These are phyloP conservation scores for Podila horticola DNA, from an alignment of 192 early-diverging fungal genomes.

Conservation along the genomic window DNA sequence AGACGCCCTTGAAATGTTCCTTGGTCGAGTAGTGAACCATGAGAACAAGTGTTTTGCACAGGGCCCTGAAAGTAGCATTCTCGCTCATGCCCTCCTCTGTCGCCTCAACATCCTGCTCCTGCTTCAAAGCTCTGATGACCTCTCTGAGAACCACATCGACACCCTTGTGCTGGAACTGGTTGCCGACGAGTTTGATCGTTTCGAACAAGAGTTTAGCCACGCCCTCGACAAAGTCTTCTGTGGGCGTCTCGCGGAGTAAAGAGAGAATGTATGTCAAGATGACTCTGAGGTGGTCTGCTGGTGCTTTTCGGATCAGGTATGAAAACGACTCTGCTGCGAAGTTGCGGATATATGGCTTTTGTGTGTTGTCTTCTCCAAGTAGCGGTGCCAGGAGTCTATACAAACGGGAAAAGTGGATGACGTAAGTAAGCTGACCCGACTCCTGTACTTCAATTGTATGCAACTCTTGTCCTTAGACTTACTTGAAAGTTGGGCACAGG, in stretches of 20 bases:
- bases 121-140: constrained; percentile 43
- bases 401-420: neutral
- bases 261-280: constrained; percentile 75
- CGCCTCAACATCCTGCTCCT: constrained; percentile 33
- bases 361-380: constrained; percentile 70
- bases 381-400: constrained; percentile 75
- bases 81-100: constrained; percentile 33
- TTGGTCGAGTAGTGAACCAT: constrained; percentile 61
- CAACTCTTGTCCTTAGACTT: constrained; percentile 19
- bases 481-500: constrained; percentile 78
- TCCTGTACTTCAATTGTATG: neutral
- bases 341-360: constrained; percentile 81
- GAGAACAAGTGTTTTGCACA: constrained; percentile 61
- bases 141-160: constrained; percentile 56
- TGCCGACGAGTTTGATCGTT: constrained; percentile 74
- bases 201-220: constrained; percentile 87
- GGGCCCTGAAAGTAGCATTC: constrained; percentile 42
- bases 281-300: constrained; percentile 63
- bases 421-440: neutral
- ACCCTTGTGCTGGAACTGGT: constrained; percentile 61
- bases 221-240: constrained; percentile 74
- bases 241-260: constrained; percentile 53
- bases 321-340: constrained; percentile 95
- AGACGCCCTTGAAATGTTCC: constrained; percentile 58
- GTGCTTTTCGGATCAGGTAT: constrained; percentile 85